These are phyloP conservation scores for Lichina pygmaea DNA, from an alignment of 495 filamentous ascomycete genomes.

Conservation along the genomic window DNA sequence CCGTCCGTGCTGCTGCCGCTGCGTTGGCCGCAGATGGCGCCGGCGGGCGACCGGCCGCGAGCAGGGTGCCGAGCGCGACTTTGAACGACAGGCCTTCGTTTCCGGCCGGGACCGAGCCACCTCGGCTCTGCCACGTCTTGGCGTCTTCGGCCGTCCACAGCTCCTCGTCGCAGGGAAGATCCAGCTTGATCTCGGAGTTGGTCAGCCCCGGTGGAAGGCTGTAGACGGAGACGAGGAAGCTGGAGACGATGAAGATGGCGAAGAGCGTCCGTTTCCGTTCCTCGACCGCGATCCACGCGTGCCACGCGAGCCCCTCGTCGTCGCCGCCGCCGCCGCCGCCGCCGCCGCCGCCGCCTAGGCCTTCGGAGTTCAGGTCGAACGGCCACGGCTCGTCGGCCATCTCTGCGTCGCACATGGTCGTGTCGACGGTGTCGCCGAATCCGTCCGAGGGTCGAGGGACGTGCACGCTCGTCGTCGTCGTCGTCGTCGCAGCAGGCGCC, in stretches of 20 bases:
- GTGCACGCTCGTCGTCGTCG: too few species aligned
- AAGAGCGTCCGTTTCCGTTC: slow-evolving; percentile 89
- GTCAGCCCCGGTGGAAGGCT: slow-evolving; percentile 75
- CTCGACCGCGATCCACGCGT: slow-evolving; percentile 66
- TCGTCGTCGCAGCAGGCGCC: neutral
- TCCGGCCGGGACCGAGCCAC: slow-evolving; percentile 36
- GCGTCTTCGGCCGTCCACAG: slow-evolving; percentile 69
- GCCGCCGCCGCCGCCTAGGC: slow-evolving; percentile 15
- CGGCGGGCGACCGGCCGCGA: slow-evolving; percentile 55
- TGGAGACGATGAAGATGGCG: slow-evolving; percentile 72
- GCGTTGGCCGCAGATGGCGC: slow-evolving; percentile 8
- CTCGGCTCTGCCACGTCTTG: slow-evolving; percentile 47
- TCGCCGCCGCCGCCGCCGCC: neutral
- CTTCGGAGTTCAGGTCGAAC: slow-evolving; percentile 11
- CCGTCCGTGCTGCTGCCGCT: slow-evolving; percentile 9
- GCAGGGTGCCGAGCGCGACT: slow-evolving; percentile 47
- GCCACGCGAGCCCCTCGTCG: slow-evolving; percentile 58
- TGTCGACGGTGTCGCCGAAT: neutral
- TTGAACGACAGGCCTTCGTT: slow-evolving; percentile 44
- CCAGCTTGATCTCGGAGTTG: slow-evolving; percentile 78
- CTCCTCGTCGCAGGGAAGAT: slow-evolving; percentile 84
- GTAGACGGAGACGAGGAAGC: slow-evolving; percentile 74
- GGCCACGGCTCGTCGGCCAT: slow-evolving; percentile 5
- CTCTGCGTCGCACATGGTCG: neutral
- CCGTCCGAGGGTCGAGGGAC: slow-evolving; percentile 2